These are phyloP conservation scores for Wickerhamomyces sydowiorum DNA, from an alignment of 805 yeast species.

Conservation along the genomic window DNA sequence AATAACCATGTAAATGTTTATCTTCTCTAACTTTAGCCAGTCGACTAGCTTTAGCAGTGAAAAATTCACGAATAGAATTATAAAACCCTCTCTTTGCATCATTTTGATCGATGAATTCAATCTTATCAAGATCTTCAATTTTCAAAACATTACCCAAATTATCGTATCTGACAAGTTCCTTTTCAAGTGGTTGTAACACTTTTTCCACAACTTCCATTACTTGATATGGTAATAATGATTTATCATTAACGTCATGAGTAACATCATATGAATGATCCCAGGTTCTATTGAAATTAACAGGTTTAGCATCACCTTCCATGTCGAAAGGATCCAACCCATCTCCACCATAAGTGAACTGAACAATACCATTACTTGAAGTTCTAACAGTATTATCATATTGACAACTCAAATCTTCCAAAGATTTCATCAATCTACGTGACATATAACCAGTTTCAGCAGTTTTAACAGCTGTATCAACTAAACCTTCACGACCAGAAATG, in stretches of 20 bases:
- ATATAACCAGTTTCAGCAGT: slow-evolving; percentile 99
- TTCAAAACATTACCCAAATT: slow-evolving; percentile 56
- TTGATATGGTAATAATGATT: slow-evolving; percentile 65
- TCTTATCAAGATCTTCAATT: slow-evolving; percentile 37
- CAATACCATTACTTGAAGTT: slow-evolving; percentile 93
- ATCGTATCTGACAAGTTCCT: slow-evolving; percentile 58
- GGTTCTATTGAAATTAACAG: slow-evolving; percentile 88
- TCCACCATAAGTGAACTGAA: slow-evolving; percentile 97
- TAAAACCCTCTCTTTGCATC: slow-evolving; percentile 89
- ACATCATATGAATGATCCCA: slow-evolving; percentile 89
- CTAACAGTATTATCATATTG: slow-evolving; percentile 93
- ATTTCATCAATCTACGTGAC: slow-evolving; percentile 97
- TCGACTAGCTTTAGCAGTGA: slow-evolving; percentile 46
- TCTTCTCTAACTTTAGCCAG: slow-evolving; percentile 53
- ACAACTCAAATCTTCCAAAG: slow-evolving; percentile 90
- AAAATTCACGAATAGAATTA: slow-evolving; percentile 62
- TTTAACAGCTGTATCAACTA: slow-evolving; percentile 98
- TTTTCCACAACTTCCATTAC: slow-evolving; percentile 49
- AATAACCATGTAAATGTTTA: slow-evolving; percentile 42
- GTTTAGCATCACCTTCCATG: slow-evolving; percentile 98
- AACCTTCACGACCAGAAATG: slow-evolving; percentile 98
- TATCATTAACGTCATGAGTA: slow-evolving; percentile 51
- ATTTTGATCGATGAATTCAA: slow-evolving; percentile 70
- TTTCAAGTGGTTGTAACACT: slow-evolving; percentile 57
- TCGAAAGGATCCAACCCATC: slow-evolving; percentile 97